Evolutionary conservation across 2,329 filamentous ascomycete genomes (phyloP), one percentile per base, ranked within the genome.

Genomic region (Myriosclerotinia curreyana): DNA sequence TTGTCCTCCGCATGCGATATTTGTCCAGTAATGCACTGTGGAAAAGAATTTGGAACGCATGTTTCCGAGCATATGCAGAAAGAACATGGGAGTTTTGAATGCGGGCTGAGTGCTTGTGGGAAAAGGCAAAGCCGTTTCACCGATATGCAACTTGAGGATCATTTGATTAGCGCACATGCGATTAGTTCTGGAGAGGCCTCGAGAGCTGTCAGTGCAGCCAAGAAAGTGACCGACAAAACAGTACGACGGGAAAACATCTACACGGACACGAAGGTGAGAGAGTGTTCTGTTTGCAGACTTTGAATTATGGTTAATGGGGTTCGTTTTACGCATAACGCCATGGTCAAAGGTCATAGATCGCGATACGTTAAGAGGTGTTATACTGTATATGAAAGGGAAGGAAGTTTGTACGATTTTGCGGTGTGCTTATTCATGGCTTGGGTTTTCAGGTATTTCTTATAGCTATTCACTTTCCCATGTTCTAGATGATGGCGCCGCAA

Each of bases 41-140:
- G 40, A 38, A 46, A n/a, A 36, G n/a, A 40, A 12, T 17, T 42
- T 28, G n/a, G 28, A 5, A 28, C 36, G 3, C 25, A 22, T 52
- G 5, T 61, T 22, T 52, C 60, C 20, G 50, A 55, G 17, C 60
- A 62, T 46, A 55, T 62, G 51, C 38, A 62, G 51, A 55, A 22
- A 25, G 49, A 36, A 12, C 60, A 62, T 25, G 60, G 60, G 6
- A 46, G 11, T 8, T 54, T 46, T 17, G 60, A 62, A 54, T 62
- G 60, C 15, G 50, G 22, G 20, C 36, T 62, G 59, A n/a, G 25
- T 15, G 15, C 8, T 17, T 55, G 52, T 42, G 52, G 52, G 17
- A 25, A 6, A 3, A 28, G 7, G 7, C 36, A 55, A 28, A 55
- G 52, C 25, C 52, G 22, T 36, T 42, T 55, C 36, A 40, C 52